These are phyloP conservation scores for Geotrichum carabidarum DNA, from an alignment of 1,139 yeast species.

Conservation along the genomic window DNA sequence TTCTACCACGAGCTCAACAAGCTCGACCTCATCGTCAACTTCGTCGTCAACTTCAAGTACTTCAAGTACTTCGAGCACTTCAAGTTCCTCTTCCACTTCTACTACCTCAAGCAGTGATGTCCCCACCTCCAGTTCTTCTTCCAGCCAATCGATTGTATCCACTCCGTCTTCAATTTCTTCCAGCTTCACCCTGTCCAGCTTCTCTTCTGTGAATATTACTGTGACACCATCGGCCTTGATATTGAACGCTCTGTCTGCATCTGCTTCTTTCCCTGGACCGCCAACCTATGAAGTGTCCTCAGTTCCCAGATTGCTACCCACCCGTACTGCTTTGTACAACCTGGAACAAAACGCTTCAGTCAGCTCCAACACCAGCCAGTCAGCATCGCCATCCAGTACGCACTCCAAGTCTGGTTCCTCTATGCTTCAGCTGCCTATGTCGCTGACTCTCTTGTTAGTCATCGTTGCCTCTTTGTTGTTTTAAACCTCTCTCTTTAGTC, in stretches of 20 bases:
- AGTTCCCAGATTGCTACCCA: slow-evolving; percentile 14
- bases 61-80: slow-evolving; percentile 5
- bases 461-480: neutral
- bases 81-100: neutral
- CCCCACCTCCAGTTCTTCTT: neutral
- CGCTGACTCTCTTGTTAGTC: neutral
- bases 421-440: neutral
- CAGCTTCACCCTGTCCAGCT: slow-evolving; percentile 19
- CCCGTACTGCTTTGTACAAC: slow-evolving; percentile 29
- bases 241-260: no score
- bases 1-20: neutral
- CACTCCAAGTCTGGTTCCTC: neutral
- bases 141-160: neutral
- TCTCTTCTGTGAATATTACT: no score
- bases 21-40: slow-evolving; percentile 18
- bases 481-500: neutral
- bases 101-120: neutral
- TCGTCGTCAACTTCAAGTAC: slow-evolving; percentile 23
- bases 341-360: slow-evolving; percentile 13
- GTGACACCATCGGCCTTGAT: no score
- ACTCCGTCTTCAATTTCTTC: slow-evolving; percentile 19
- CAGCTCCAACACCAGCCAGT: no score
- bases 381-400: neutral
- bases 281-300: no score
- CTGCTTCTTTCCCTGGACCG: no score